Evolutionary conservation across 2,329 filamentous ascomycete genomes (phyloP).

Genomic region (Aureobasidium sp.): DNA sequence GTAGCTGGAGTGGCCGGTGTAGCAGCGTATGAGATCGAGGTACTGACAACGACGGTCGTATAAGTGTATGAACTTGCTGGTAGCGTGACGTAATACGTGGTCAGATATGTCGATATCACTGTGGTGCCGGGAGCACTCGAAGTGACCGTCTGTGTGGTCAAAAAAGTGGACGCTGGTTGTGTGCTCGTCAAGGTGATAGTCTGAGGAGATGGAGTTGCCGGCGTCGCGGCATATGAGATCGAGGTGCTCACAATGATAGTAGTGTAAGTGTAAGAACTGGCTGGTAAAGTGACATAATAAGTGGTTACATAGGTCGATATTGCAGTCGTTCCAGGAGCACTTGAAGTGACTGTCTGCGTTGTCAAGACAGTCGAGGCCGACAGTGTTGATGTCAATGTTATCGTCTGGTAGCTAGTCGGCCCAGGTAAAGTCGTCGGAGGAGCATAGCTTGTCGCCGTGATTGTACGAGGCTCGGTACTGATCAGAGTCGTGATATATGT

Average conservation of each 20-base stretch:
- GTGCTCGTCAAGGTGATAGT: no score
- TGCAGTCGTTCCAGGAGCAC: not conserved
- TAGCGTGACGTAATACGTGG: no score
- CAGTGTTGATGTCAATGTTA: not conserved
- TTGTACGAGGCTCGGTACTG: not conserved
- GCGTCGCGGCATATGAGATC: not conserved
- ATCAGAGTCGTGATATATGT: not conserved
- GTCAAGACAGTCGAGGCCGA: not conserved
- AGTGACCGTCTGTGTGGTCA: no score
- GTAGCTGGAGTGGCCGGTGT: not conserved
- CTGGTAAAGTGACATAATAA: not conserved
- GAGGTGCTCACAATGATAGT: not conserved
- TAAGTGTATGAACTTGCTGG: no score
- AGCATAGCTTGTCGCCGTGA: not conserved
- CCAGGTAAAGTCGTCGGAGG: not conserved
- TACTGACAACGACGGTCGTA: not conserved
- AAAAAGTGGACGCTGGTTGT: no score
- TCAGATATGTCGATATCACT: no score
- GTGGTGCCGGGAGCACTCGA: no score
- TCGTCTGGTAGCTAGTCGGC: not conserved
- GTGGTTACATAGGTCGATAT: not conserved
- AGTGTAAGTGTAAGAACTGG: not conserved
- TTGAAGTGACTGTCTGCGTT: not conserved
- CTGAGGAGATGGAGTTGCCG: not conserved
- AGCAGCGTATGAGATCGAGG: not conserved